A percentile compares a stretch with the other conserved stretches of the same genome.
phyloP scores from a whole-genome alignment of 2,329 filamentous ascomycete genomes.

The Calonectria hawksworthii region DNA sequence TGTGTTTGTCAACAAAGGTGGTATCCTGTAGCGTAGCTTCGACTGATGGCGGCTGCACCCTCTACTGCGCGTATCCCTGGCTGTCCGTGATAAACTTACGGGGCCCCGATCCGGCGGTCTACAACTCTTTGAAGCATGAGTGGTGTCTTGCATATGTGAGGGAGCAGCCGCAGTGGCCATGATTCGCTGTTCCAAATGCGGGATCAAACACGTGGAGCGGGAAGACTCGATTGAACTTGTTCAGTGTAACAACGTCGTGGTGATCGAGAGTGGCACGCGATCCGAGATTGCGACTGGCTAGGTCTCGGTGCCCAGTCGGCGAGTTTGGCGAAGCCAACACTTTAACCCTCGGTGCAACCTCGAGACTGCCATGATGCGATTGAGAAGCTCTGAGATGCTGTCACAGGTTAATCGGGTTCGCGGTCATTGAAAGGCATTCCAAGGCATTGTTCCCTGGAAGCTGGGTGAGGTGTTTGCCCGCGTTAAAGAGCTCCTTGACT shows the following conservation, averaged over 20 bases:
- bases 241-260: neutral
- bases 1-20: slow-evolving; percentile 8
- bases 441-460: neutral
- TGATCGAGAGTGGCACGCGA: neutral
- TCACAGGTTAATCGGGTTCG: neutral
- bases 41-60: neutral
- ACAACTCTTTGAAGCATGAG: neutral
- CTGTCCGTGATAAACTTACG: neutral
- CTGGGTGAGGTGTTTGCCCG: too few relatives aligned
- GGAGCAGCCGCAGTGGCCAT: neutral
- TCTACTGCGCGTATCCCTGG: neutral
- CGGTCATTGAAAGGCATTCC: too few relatives aligned
- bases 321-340: neutral
- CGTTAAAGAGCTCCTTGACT: neutral
- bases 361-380: neutral
- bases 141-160: slow-evolving; percentile 13
- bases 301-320: neutral
- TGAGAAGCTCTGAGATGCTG: neutral
- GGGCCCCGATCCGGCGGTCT: neutral
- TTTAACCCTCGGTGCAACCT: neutral
- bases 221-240: neutral
- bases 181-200: slow-evolving; percentile 1
- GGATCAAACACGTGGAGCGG: slow-evolving; percentile 18
- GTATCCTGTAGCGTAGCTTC: neutral
- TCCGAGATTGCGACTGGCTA: neutral